A percentile compares a stretch with the other conserved stretches of the same genome.
phyloP scores from a whole-genome alignment of 2,329 filamentous ascomycete genomes.

The Fusarium sp. region DNA sequence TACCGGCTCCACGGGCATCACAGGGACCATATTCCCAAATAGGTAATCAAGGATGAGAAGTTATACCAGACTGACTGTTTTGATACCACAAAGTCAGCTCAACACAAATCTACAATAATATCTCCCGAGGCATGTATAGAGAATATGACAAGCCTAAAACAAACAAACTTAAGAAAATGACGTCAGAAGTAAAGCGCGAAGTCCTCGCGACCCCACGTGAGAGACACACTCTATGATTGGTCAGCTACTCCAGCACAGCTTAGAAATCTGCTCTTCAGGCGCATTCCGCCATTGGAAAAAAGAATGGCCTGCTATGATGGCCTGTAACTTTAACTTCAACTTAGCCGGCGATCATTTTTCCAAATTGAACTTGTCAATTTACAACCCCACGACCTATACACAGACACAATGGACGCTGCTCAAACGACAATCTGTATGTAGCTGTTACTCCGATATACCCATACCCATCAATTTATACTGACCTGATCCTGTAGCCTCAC shows the following conservation, averaged over 20 bases:
- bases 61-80: neutral
- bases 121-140: neutral
- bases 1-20: constrained; percentile 17
- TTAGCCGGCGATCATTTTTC: constrained; percentile 25
- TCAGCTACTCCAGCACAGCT: constrained; percentile 42
- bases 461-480: constrained; percentile 6
- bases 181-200: constrained; percentile 45
- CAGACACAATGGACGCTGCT: constrained; percentile 52
- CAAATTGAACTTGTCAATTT: constrained; percentile 35
- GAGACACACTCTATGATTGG: constrained; percentile 47
- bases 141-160: neutral
- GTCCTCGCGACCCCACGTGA: constrained; percentile 49
- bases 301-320: constrained; percentile 27
- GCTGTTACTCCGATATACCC: neutral
- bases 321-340: constrained; percentile 22
- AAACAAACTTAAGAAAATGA: constrained; percentile 35
- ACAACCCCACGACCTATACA: constrained; percentile 23
- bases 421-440: constrained; percentile 48
- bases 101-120: neutral
- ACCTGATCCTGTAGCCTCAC: constrained; percentile 34
- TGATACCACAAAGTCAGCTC: too few relatives aligned
- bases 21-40: constrained; percentile 22
- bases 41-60: constrained; percentile 1
- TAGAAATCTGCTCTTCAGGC: constrained; percentile 49
- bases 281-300: constrained; percentile 47